These are phyloP conservation scores for Asterella californica DNA, from an alignment of 225 moss, liverwort and hornwort genomes.

Conservation along the genomic window DNA sequence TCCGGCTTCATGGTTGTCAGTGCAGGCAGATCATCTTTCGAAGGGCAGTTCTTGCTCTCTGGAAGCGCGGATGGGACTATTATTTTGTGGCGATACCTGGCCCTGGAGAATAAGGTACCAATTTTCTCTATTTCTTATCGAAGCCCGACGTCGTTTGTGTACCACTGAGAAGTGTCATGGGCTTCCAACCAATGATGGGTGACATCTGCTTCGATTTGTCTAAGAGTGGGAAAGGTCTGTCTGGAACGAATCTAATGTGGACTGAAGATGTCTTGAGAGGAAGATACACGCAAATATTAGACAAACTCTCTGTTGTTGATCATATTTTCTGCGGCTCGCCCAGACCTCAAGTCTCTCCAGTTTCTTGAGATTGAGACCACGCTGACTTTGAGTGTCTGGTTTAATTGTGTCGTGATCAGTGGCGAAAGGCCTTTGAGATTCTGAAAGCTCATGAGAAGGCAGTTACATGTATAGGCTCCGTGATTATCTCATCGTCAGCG, in stretches of 20 bases:
- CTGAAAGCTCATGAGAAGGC: slow-evolving; percentile 70
- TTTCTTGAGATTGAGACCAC: background rate
- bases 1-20: slow-evolving; percentile 36
- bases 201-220: background rate
- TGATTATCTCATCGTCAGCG: slow-evolving; percentile 46
- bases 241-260: background rate
- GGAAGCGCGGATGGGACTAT: slow-evolving; percentile 83
- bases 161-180: background rate
- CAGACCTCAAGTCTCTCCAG: background rate
- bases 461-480: slow-evolving; percentile 72
- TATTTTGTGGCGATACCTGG: slow-evolving; percentile 65
- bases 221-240: background rate
- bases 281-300: background rate
- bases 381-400: background rate
- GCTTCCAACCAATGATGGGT: background rate
- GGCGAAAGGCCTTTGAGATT: slow-evolving; percentile 61
- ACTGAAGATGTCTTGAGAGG: too few species aligned
- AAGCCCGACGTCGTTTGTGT: background rate
- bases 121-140: background rate
- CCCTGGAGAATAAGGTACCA: slow-evolving; percentile 55
- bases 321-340: background rate
- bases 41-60: slow-evolving; percentile 71
- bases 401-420: slow-evolving; percentile 33
- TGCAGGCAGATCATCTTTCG: slow-evolving; percentile 28
- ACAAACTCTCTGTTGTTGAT: background rate